Evolutionary conservation across 2,329 filamentous ascomycete genomes (phyloP), one percentile per base, ranked within the genome.

Genomic region (Penicillium sp.): DNA sequence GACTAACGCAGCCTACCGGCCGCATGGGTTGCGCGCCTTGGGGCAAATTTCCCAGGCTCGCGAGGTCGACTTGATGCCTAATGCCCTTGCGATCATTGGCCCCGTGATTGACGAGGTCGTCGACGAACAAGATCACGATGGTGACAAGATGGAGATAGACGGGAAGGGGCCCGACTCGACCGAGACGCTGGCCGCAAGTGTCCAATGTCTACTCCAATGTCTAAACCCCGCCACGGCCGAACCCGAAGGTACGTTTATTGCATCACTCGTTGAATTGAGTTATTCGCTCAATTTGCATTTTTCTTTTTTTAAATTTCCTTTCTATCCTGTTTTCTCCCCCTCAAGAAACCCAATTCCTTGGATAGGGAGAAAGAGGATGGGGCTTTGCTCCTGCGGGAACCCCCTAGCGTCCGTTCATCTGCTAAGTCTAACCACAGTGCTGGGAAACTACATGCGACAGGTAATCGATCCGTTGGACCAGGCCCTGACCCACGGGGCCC

Each of bases 1-100:
- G 35, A 94, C 93, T 73, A 97, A 97, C 72, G 86, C 88, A n/a
- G 82, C 83, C 8, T 99, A 98, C 77, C 87, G 91, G 15, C 89
- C 90, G 22, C 84, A 91, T 75, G 91, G 91, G 0, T 85, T 97
- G 65, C 81, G 82, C 58, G 88, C 87, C 37, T 81, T 97, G 5
- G 93, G 91, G 72, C 84, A 87, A 58, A 91, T 94, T 70, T 86
- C 88, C n/a, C 84, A 85, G 40, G 86, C 85, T 15, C 84, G 90
- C 51, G 83, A 84, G 26, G 90, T 92, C 17, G 86, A 93, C 68
- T 81, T 96, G 77, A 87, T 91, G 69, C 79, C 84, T 4, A 87
- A 91, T 28, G 88, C 91, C 4, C 81, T 86, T 4, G 82, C 82
- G 6, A 85, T 96, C 56, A 86, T 91, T 13, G 81, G 79, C 30